Percentiles rank a stretch among this genome's conserved stretches.
Evolutionary conservation across 768 basidiomycete species (phyloP).

Genomic region (Chlorophyllum brunneum): DNA sequence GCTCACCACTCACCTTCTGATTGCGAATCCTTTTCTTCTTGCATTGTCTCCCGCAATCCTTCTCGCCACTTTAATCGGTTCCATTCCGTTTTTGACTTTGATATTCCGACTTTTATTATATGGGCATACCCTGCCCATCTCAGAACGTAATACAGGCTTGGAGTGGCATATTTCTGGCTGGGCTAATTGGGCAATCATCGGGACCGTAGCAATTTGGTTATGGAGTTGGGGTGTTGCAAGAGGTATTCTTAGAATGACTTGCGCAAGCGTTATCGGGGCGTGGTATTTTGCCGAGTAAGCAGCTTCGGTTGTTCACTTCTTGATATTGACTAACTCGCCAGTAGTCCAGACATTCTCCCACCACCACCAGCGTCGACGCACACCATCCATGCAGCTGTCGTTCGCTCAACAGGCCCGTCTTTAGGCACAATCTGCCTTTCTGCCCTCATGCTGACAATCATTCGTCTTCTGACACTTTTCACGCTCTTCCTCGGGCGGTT

Average conservation of each 20-base stretch:
- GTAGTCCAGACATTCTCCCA: slow-evolving; percentile 30
- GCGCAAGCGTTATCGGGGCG: slow-evolving; percentile 80
- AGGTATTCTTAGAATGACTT: slow-evolving; percentile 71
- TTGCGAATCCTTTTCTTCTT: slow-evolving; percentile 71
- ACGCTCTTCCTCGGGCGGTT: slow-evolving; percentile 49
- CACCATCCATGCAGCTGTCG: slow-evolving; percentile 71
- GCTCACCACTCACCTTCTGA: slow-evolving; percentile 66
- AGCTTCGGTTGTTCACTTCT: slow-evolving; percentile 2
- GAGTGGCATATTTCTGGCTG: slow-evolving; percentile 40
- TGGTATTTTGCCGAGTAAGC: slow-evolving; percentile 79
- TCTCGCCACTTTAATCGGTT: slow-evolving; percentile 58
- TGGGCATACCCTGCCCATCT: slow-evolving; percentile 40
- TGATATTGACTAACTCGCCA: not conserved
- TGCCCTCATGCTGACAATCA: slow-evolving; percentile 68
- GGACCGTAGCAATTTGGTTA: slow-evolving; percentile 62
- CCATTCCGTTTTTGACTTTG: slow-evolving; percentile 77
- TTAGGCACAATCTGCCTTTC: slow-evolving; percentile 78
- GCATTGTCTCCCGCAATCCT: slow-evolving; percentile 73
- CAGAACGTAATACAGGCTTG: slow-evolving; percentile 20
- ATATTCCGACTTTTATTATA: slow-evolving; percentile 74
- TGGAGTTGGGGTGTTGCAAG: slow-evolving; percentile 79
- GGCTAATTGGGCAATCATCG: slow-evolving; percentile 41
- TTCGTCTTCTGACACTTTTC: slow-evolving; percentile 55
- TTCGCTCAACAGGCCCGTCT: slow-evolving; percentile 77
- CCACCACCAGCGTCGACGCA: slow-evolving; percentile 61